These are phyloP conservation scores for Medicago lupulina DNA, from an alignment of 306 rosid species.

Conservation along the genomic window DNA sequence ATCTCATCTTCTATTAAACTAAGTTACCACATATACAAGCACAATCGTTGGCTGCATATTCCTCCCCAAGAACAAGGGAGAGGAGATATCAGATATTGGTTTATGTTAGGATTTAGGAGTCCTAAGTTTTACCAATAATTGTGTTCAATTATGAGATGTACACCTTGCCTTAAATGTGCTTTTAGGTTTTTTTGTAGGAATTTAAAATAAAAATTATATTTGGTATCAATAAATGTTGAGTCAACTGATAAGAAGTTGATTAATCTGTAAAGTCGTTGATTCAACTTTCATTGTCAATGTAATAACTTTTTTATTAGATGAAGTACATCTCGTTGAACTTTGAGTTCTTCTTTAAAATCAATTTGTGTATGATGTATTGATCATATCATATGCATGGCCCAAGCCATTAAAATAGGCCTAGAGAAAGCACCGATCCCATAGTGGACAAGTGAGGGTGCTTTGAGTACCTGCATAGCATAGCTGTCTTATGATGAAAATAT, in stretches of 20 bases:
- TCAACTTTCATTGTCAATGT: too few relatives aligned
- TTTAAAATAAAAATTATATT: too few relatives aligned
- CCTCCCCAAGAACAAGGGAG: neutral
- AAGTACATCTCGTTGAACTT: too few relatives aligned
- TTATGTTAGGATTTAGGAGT: neutral
- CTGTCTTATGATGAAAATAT: neutral
- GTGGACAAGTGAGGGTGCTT: neutral
- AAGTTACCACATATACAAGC: neutral
- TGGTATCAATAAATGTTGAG: too few relatives aligned
- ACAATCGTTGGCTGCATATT: neutral
- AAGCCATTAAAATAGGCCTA: neutral
- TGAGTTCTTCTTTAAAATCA: too few relatives aligned
- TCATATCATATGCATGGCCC: neutral
- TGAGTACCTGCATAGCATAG: neutral
- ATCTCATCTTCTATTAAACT: neutral
- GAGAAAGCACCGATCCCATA: neutral
- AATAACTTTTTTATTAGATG: too few relatives aligned
- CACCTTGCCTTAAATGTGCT: neutral
- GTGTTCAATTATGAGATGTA: neutral
- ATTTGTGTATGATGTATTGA: neutral
- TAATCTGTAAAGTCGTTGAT: too few relatives aligned
- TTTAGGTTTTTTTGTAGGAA: neutral
- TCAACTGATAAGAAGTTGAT: too few relatives aligned
- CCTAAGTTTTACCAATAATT: neutral
- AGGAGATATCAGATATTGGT: neutral